Percentiles rank a stretch among this genome's conserved stretches.
Evolutionary conservation across 768 basidiomycete species (phyloP).

Genomic region (Amanita pseudoporphyria): DNA sequence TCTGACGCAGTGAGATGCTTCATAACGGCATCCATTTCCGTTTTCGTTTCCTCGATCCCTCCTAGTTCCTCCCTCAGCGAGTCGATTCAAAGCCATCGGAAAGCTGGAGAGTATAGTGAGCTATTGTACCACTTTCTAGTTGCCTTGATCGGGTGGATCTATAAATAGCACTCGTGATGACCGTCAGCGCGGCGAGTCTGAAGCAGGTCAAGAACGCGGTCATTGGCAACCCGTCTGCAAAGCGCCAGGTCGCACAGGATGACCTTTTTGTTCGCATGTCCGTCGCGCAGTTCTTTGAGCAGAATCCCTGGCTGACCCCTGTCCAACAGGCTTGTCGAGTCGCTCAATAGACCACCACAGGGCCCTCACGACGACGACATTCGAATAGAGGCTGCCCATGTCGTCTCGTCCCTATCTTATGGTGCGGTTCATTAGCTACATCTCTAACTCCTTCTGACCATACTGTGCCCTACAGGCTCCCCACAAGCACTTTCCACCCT

Average conservation of each 20-base stretch:
- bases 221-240: conserved; percentile 73
- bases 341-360: conserved; percentile 34
- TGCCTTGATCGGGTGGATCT: too few species aligned
- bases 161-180: conserved; percentile 13
- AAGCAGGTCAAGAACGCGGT: conserved; percentile 68
- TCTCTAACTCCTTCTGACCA: not conserved
- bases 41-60: too few species aligned
- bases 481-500: conserved; percentile 49
- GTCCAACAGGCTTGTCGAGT: conserved; percentile 49
- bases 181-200: conserved; percentile 27
- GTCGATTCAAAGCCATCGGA: too few species aligned
- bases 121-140: too few species aligned
- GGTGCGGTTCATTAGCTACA: conserved; percentile 24
- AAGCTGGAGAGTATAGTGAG: too few species aligned
- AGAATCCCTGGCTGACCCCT: not conserved
- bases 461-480: conserved; percentile 34
- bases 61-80: too few species aligned
- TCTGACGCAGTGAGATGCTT: too few species aligned
- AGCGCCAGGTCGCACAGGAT: conserved; percentile 48
- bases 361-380: conserved; percentile 25
- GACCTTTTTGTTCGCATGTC: conserved; percentile 46
- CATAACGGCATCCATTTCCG: too few species aligned
- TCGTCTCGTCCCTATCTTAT: conserved; percentile 65
- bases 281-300: conserved; percentile 13
- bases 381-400: conserved; percentile 65